These are phyloP conservation scores for Candida ipomoeae DNA, from an alignment of 805 yeast genomes.

Conservation along the genomic window DNA sequence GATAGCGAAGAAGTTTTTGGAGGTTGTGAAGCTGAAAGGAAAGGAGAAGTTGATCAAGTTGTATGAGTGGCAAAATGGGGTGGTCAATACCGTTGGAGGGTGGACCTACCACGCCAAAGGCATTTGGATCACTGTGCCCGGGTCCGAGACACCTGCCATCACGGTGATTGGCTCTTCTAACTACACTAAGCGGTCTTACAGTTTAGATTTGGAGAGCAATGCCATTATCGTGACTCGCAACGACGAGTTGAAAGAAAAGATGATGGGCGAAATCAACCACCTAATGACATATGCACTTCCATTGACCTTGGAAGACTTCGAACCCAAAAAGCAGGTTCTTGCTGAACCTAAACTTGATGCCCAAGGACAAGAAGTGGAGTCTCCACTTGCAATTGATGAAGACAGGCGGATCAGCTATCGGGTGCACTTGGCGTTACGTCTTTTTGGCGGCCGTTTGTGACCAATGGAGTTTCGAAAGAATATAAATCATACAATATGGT, in stretches of 20 bases:
- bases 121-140: conserved; percentile 70
- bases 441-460: conserved; percentile 10
- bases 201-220: conserved; percentile 83
- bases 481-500: too few relatives aligned
- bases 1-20: conserved; percentile 65
- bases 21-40: conserved; percentile 41
- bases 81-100: conserved; percentile 74
- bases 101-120: conserved; percentile 99
- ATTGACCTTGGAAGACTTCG: conserved; percentile 58
- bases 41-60: conserved; percentile 48
- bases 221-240: conserved; percentile 75
- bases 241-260: conserved; percentile 47
- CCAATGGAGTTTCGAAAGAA: neutral
- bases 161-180: conserved; percentile 91
- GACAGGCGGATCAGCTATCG: conserved; percentile 60
- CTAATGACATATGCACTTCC: conserved; percentile 49
- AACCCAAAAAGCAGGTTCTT: conserved; percentile 23
- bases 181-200: conserved; percentile 85
- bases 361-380: conserved; percentile 16
- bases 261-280: conserved; percentile 63
- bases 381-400: conserved; percentile 39
- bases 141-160: conserved; percentile 56
- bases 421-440: conserved; percentile 59
- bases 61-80: conserved; percentile 84
- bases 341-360: conserved; percentile 14